A percentile compares a stretch with the other conserved stretches of the same genome.
Conservation (phyloP, 768 basidiomycete genomes). For the Podaxis sp. region DNA sequence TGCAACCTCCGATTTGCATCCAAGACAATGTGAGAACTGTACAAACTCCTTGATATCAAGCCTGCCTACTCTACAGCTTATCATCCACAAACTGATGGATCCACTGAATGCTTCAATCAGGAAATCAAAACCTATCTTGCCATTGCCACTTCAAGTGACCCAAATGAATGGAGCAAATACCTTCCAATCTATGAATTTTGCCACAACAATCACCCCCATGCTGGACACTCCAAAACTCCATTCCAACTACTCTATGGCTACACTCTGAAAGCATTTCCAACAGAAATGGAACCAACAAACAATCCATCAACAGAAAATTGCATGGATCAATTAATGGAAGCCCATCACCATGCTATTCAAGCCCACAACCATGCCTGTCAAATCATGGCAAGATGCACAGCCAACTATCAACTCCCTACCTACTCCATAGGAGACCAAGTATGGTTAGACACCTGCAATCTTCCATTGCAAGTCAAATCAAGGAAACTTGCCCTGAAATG, state of each 20-base stretch:
- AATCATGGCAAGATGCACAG: neutral
- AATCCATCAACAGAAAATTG: neutral
- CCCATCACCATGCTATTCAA: neutral
- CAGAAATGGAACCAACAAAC: neutral
- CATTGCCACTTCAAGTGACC: conserved; percentile 16
- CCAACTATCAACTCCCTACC: neutral
- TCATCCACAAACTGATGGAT: conserved; percentile 28
- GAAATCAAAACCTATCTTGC: conserved; percentile 19
- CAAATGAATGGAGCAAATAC: conserved; percentile 12
- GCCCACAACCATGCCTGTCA: neutral
- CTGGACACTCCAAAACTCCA: conserved; percentile 13
- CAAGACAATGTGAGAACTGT: conserved; percentile 9
- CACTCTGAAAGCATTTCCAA: neutral
- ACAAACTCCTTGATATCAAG: conserved; percentile 15
- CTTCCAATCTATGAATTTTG: conserved; percentile 15
- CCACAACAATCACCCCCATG: conserved; percentile 15
- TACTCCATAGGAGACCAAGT: neutral
- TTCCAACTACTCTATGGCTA: conserved; percentile 18
- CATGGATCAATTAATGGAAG: neutral
- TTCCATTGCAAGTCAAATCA: neutral
- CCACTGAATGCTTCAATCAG: conserved; percentile 19
- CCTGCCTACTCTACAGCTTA: conserved; percentile 26
- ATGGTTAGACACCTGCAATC: neutral
- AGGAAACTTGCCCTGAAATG: neutral
- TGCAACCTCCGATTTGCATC: conserved; percentile 11